Conservation (phyloP, 495 filamentous ascomycete genomes). For the Jackrogersella minutella region DNA sequence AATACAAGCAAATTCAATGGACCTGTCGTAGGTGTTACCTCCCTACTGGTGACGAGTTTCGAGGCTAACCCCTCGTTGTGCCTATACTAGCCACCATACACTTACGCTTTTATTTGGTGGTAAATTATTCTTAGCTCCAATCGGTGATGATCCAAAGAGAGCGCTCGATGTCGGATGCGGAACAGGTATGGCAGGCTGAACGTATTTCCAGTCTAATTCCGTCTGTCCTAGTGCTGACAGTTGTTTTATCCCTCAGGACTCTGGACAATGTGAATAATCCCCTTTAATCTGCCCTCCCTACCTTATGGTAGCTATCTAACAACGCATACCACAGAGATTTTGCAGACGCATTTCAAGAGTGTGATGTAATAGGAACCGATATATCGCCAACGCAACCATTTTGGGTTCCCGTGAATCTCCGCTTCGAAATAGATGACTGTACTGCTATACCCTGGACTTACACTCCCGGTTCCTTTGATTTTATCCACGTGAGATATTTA, state of each 20-base stretch:
- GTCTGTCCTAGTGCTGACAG: not conserved
- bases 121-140: constrained; percentile 66
- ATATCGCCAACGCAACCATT: constrained; percentile 64
- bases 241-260: constrained; percentile 36
- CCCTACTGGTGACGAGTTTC: not conserved
- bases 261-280: constrained; percentile 51
- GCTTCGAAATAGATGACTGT: constrained; percentile 62
- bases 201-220: not conserved
- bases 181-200: constrained; percentile 43
- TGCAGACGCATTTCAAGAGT: constrained; percentile 58
- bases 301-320: not conserved
- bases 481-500: constrained; percentile 63
- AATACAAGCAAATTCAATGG: constrained; percentile 45
- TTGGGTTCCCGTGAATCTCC: constrained; percentile 60
- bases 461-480: constrained; percentile 56
- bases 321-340: constrained; percentile 43
- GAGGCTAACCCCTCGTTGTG: not conserved
- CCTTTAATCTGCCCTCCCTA: not conserved
- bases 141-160: constrained; percentile 62
- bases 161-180: constrained; percentile 75
- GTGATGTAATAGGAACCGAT: constrained; percentile 72
- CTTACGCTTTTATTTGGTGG: constrained; percentile 57
- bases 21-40: constrained; percentile 43
- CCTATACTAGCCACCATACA: constrained; percentile 43
- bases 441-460: constrained; percentile 55